These are phyloP conservation scores for Solanum piurae DNA, from an alignment of 257 asterid genomes.

Conservation along the genomic window DNA sequence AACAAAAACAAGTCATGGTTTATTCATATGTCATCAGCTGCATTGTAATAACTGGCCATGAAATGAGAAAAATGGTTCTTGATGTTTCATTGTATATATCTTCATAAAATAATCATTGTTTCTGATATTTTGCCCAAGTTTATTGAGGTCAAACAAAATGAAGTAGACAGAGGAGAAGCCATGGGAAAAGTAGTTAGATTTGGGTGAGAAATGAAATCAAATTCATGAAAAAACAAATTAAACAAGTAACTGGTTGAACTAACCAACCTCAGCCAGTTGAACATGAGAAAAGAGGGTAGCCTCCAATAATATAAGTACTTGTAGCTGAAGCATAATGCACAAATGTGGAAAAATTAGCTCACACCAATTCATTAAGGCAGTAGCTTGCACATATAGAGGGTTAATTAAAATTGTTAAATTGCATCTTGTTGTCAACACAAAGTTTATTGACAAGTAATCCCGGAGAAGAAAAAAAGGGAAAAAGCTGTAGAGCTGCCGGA, in stretches of 20 bases:
- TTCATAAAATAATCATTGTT: too few species aligned
- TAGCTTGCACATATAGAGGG: neutral
- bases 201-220: neutral
- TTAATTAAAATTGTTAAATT: too few species aligned
- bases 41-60: neutral
- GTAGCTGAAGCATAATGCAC: neutral
- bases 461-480: neutral
- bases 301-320: neutral
- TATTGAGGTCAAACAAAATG: neutral
- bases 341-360: neutral
- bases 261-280: neutral
- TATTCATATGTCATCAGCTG: neutral
- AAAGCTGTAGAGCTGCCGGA: neutral
- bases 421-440: neutral
- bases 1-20: neutral
- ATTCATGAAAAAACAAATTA: neutral
- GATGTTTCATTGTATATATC: neutral
- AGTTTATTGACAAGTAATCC: neutral
- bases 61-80: neutral
- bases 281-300: neutral
- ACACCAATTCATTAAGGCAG: neutral
- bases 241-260: neutral
- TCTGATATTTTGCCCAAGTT: neutral
- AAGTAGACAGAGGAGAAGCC: neutral
- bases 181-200: too few species aligned